These are phyloP conservation scores for Litchi chinensis DNA, from an alignment of 345 rosid species.

Conservation along the genomic window DNA sequence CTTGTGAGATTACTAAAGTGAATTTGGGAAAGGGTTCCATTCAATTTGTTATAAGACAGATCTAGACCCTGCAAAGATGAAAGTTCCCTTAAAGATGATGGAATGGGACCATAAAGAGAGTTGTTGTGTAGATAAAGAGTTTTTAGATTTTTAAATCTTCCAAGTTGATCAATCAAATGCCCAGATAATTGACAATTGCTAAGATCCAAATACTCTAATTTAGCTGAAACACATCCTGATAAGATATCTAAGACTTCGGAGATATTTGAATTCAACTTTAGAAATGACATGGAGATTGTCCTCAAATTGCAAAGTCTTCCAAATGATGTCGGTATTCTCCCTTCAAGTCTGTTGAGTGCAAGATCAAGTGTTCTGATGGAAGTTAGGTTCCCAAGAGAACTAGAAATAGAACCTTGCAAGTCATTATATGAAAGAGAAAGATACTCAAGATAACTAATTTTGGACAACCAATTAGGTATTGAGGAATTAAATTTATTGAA, in stretches of 20 bases:
- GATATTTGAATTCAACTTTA: no score
- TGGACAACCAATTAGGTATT: conserved; percentile 14
- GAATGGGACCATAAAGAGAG: background rate
- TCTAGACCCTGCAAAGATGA: background rate
- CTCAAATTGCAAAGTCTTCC: no score
- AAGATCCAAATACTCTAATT: no score
- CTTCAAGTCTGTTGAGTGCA: background rate
- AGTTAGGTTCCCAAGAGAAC: no score
- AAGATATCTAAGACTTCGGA: no score
- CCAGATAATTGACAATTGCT: no score
- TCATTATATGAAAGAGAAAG: background rate
- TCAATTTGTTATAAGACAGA: background rate
- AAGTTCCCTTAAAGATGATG: background rate
- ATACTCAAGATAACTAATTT: background rate
- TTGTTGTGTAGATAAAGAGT: accelerated
- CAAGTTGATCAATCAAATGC: background rate
- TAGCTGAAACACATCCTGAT: no score
- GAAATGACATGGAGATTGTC: no score
- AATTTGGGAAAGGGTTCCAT: background rate
- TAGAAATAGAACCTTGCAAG: no score
- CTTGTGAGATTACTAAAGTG: background rate
- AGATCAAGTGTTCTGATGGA: no score
- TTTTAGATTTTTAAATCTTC: background rate
- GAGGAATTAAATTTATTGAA: background rate
- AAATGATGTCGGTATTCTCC: background rate